Base-by-base conservation (phyloP, 2,329 filamentous ascomycete species). In the Aspergillus hiratsukae region DNA sequence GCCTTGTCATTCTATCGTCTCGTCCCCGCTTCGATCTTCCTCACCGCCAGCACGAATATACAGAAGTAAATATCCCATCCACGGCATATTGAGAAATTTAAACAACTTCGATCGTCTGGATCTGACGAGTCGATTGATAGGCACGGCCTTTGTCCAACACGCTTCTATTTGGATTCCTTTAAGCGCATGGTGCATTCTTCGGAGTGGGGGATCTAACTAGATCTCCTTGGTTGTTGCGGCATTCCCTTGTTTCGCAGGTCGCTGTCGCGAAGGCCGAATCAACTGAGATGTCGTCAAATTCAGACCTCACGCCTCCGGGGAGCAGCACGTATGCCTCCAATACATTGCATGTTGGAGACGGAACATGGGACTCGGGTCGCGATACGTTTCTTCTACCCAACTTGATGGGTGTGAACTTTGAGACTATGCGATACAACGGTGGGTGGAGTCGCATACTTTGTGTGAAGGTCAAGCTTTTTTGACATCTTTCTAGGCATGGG, bases 381-480 rank as follows among this genome's bases (percentile, higher is more conserved):
- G 84, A 87, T 64, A 83, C 80, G 10, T 87, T 87, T 66, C 76
- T 87, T 61, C 71, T 87, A 54, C 85, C 85, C 48, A 87, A 87
- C 64, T 69, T 87, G 54, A 80, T 84, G 71, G 85, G 85, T 19
- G 66, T 86, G 40, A 87, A 87, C 66, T 85, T 87, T 69, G 83
- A 80, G 50, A 87, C 84, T 3, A 87, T 85, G 80, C 81, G 79
- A 70, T 86, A 87, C 72, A 87, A 87, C 76, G 85, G 83, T 85
- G 66, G 61, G 75, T 66, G 23, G 19, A 40, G 23, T 25, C n/a
- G 14, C 17, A 54, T 14, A 54, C 53, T 58, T 2, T 19, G 29
- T 17, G 31, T 37, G 43, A 46, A 6, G 1, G 2, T 11, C 31
- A 21, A 46, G 23, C 28, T 48, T 48, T 31, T 31, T 37, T 58